Conservation (phyloP, 768 basidiomycete genomes). For the Leucosporidium yakuticum region DNA sequence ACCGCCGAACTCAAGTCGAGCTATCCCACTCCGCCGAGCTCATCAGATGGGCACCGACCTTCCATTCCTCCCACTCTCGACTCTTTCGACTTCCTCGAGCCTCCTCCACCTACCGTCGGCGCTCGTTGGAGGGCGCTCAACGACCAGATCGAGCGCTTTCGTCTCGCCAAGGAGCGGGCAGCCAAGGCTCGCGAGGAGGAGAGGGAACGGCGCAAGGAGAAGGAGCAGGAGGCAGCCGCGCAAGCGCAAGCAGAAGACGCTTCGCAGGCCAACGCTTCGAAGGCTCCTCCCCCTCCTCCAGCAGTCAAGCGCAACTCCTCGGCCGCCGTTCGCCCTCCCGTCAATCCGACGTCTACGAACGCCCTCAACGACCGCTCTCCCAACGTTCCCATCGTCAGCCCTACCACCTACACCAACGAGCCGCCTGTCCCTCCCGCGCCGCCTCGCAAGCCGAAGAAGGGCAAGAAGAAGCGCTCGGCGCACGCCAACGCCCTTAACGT, state of each 20-base stretch:
- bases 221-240: conserved; percentile 17
- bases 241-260: background rate
- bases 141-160: conserved; percentile 30
- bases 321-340: background rate
- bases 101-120: conserved; percentile 2
- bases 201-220: conserved; percentile 21
- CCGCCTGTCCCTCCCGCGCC: background rate
- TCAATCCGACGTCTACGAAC: background rate
- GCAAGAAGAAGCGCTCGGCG: conserved; percentile 91
- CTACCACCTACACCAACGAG: background rate
- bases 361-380: background rate
- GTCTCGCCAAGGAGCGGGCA: conserved; percentile 30
- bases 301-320: background rate
- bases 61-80: conserved; percentile 13
- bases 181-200: conserved; percentile 28
- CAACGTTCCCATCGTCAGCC: background rate
- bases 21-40: conserved; percentile 19
- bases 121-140: conserved; percentile 20
- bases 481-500: conserved; percentile 91
- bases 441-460: conserved; percentile 44
- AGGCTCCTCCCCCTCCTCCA: conserved; percentile 1
- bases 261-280: background rate
- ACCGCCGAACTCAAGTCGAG: conserved; percentile 7
- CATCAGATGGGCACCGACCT: conserved; percentile 14
- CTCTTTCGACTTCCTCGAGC: conserved; percentile 13